Evolutionary conservation across 768 basidiomycete species (phyloP).

Genomic region (Psilocybe cyanescens): DNA sequence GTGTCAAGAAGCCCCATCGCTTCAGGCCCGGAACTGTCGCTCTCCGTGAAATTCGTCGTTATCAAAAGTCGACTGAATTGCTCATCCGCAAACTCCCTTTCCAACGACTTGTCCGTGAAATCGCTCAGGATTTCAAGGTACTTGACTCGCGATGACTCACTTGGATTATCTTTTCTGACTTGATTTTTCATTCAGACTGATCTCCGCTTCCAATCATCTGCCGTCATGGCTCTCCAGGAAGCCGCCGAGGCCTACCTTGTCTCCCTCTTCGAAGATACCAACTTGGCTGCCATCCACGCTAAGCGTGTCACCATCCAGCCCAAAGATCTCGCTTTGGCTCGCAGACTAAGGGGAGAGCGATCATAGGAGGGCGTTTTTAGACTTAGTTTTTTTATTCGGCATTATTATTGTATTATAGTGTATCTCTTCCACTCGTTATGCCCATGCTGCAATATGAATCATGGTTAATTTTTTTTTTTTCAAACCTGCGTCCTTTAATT

Average conservation of each 20-base stretch:
- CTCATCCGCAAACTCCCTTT: constrained; percentile 89
- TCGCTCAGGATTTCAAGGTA: constrained; percentile 91
- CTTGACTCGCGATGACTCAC: constrained; percentile 19
- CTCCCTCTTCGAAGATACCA: constrained; percentile 80
- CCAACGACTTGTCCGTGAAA: constrained; percentile 89
- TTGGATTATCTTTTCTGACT: constrained; percentile 5
- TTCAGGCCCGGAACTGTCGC: constrained; percentile 87
- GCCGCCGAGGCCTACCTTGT: constrained; percentile 84
- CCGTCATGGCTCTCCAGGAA: constrained; percentile 86
- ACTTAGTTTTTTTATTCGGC: constrained; percentile 9
- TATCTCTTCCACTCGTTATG: constrained; percentile 14
- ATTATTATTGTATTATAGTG: constrained; percentile 18
- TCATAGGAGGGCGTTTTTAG: constrained; percentile 40
- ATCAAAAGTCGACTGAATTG: constrained; percentile 89
- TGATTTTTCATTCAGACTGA: constrained; percentile 53
- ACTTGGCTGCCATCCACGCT: constrained; percentile 85
- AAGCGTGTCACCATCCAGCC: constrained; percentile 88
- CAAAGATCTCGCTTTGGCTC: constrained; percentile 82
- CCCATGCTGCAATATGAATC: constrained; percentile 15
- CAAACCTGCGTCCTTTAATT: too few species aligned
- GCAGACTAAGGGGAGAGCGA: constrained; percentile 80
- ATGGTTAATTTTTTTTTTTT: constrained; percentile 9
- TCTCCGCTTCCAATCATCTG: constrained; percentile 89
- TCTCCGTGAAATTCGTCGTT: constrained; percentile 86
- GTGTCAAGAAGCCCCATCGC: constrained; percentile 93